Evolutionary conservation across 371 early-diverging fungal species (phyloP), one percentile per base, ranked within the genome.

Genomic region (Apophysomyces variabilis): DNA sequence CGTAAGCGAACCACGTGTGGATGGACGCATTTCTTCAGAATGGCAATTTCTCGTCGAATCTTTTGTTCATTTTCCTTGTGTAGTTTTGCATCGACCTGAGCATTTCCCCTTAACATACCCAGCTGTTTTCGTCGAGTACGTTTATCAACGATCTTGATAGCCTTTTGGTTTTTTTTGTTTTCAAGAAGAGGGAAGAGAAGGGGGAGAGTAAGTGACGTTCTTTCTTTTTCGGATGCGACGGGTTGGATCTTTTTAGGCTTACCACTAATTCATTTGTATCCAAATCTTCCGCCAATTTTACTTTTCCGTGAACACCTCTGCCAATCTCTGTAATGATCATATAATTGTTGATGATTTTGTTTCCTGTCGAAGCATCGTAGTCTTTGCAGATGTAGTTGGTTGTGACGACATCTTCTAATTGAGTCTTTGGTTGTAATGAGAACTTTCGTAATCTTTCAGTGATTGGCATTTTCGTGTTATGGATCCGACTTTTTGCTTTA

Each of bases 261-360:
- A 93, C 93, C 67, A 89, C 90, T 12, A 87, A 81, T 66, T 93
- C 89, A 43, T 87, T 88, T 0, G 92, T 92, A n/a, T 87, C 80
- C 18, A 84, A 84, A 70, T 96, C 94, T 32, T 87, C 82, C 39
- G 91, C 92, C 36, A 97, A 82, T 76, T 96, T 95, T 43, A 98
- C 99, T 82, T 96, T 97, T 26, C 98, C 99, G 67, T 97, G 96
- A 9, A 92, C 92, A 18, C 99, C 99, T 60, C 96, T 84, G 14
- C 99, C 99, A n/a, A 98, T 83, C 74, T 96, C 96, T 64, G 78
- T 83, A 11, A 96, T 73, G 13, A 98, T 86, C 87, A 95, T 89
- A 79, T 96, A 98, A 61, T 95, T 84, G 80, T 98, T 98, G 69
- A 98, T 91, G 80, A 90, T 87, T 70, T 98, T 98, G 75, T 90